phyloP scores from a whole-genome alignment of 2,329 filamentous ascomycete genomes.

The Fusarium sp. region DNA sequence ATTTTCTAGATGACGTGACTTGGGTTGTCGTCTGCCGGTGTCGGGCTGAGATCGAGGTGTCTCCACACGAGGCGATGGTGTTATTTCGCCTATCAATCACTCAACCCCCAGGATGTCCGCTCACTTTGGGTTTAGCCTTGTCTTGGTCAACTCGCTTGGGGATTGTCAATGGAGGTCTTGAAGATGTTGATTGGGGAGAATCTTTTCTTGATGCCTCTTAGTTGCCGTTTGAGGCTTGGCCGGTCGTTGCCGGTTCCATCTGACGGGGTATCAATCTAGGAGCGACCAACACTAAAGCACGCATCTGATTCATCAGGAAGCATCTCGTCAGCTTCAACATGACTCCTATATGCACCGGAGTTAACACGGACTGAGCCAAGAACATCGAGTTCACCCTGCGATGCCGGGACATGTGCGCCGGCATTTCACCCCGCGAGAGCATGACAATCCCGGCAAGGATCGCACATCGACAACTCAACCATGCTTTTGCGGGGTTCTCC shows the following conservation, averaged over 20 bases:
- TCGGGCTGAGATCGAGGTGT: conserved; percentile 29
- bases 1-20: conserved; percentile 38
- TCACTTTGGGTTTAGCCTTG: conserved; percentile 1
- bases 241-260: neutral
- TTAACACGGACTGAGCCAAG: neutral
- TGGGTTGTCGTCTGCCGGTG: conserved; percentile 28
- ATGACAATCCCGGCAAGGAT: neutral
- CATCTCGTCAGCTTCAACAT: neutral
- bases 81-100: conserved; percentile 45
- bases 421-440: neutral
- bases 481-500: conserved; percentile 8
- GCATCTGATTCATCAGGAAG: neutral
- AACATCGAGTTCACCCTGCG: neutral
- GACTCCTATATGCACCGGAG: neutral
- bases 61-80: conserved; percentile 41
- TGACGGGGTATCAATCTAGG: neutral
- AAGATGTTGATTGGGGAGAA: conserved; percentile 2
- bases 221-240: neutral
- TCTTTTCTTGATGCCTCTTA: neutral
- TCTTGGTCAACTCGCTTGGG: neutral
- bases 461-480: neutral
- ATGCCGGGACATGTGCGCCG: neutral
- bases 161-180: neutral
- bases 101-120: conserved; percentile 25
- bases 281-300: neutral